Percentiles rank a stretch among this genome's conserved stretches.
Evolutionary conservation across 1,284 basidiomycete species (phyloP).

Genomic region (Moesziomyces globuligerus): DNA sequence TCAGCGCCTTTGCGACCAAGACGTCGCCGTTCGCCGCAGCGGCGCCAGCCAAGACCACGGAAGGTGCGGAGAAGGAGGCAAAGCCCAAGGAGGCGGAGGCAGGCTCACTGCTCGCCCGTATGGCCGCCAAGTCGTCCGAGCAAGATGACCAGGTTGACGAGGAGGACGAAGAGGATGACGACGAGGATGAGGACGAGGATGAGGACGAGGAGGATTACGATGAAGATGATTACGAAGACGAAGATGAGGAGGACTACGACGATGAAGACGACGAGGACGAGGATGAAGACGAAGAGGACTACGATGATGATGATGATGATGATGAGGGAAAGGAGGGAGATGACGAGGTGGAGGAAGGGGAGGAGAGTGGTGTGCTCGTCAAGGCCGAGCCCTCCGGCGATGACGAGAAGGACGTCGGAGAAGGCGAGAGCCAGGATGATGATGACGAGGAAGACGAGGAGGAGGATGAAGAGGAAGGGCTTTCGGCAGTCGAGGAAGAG

Average conservation of each 20-base stretch:
- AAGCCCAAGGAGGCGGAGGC: neutral
- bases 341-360: constrained; percentile 20
- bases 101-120: constrained; percentile 16
- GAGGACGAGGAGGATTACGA: constrained; percentile 61
- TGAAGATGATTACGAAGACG: constrained; percentile 41
- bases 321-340: constrained; percentile 8
- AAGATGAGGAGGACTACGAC: constrained; percentile 30
- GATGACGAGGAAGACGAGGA: constrained; percentile 51
- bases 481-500: constrained; percentile 47
- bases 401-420: neutral
- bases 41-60: constrained; percentile 1
- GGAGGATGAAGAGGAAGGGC: constrained; percentile 44
- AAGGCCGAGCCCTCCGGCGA: neutral
- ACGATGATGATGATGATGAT: constrained; percentile 11
- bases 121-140: neutral
- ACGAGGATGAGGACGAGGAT: constrained; percentile 73
- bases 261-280: constrained; percentile 49
- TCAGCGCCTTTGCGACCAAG: constrained; percentile 28
- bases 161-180: constrained; percentile 69
- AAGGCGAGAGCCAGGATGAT: constrained; percentile 14
- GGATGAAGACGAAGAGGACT: constrained; percentile 56
- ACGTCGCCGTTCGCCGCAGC: constrained; percentile 24
- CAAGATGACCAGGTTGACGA: constrained; percentile 74
- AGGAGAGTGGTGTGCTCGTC: constrained; percentile 23
- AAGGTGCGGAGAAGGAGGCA: constrained; percentile 4